Evolutionary conservation across 805 yeast genomes (phyloP), one percentile per base, ranked within the genome.

Genomic region (Suhomyces prunicola): DNA sequence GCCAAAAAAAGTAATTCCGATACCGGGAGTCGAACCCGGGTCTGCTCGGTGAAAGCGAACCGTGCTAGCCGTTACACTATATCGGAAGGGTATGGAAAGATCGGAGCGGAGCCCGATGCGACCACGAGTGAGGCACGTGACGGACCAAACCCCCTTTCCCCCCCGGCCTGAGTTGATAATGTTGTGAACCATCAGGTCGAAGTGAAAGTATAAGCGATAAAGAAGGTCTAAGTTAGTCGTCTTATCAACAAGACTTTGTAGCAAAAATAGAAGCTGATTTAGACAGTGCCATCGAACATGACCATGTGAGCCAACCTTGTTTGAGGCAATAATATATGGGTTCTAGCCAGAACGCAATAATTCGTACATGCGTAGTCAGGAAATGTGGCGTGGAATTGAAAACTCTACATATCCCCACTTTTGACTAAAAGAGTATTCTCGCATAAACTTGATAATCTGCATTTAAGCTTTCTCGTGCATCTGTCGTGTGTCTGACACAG

Each of bases 21-120:
- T 83, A 78, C 88, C 86, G 88, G 88, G 88, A 83, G 87, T 84
- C 87, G 88, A 84, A 84, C 88, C 87, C 88, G 86, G 85, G 83
- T 77, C 74, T 83, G 85, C 87, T 81, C 87, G 87, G 87, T 83
- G 87, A 84, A 84, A 83, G 87, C 86, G 86, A 81, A 80, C 86
- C 86, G 84, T 84, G 87, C 82, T 83, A 82, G 84, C 87, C 87
- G 85, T 82, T 83, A 83, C 87, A 83, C 87, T 81, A 83, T 79
- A 83, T 82, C 87, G 87, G 86, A 82, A 10, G 1, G 6, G 13
- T 17, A 17, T 39, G 12, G 4, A 17, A 5, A 19, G 1, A 3
- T 10, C 9, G 6, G 12, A 5, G 24, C 13, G 24, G 12, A 4
- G 29, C 29, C 29, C 29, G 12, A 27, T 27, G 29, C 29, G 29